Percentiles rank a stretch among this genome's conserved stretches.
Conservation (phyloP, 805 yeast genomes). For the Torulaspora indica region DNA sequence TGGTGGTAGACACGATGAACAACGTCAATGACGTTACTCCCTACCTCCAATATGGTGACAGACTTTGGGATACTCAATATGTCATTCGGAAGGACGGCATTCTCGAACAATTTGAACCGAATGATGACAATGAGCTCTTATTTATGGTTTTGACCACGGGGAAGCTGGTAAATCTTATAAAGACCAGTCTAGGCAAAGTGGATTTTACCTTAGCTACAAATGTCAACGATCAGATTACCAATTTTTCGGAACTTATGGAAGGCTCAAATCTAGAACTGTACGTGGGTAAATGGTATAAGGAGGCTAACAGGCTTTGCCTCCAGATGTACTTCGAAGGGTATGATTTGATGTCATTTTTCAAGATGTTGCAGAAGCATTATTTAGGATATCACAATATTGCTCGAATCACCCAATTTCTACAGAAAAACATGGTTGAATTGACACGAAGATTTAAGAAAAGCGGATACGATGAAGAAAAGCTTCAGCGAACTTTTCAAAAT, state of each 20-base stretch:
- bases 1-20: conserved; percentile 46
- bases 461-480: conserved; percentile 18
- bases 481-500: conserved; percentile 34
- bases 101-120: conserved; percentile 52
- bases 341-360: conserved; percentile 45
- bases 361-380: conserved; percentile 52
- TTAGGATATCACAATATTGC: conserved; percentile 37
- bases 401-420: conserved; percentile 22
- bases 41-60: conserved; percentile 43
- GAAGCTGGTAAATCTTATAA: conserved; percentile 64
- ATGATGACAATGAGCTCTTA: conserved; percentile 31
- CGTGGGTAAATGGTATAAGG: conserved; percentile 55
- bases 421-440: conserved; percentile 26
- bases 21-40: conserved; percentile 7
- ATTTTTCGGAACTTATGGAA: conserved; percentile 21
- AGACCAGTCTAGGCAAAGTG: conserved; percentile 31
- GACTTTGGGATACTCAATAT: conserved; percentile 71
- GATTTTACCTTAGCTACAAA: conserved; percentile 15
- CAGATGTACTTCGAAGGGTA: conserved; percentile 58
- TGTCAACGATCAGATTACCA: conserved; percentile 32
- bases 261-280: conserved; percentile 48
- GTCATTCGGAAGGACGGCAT: conserved; percentile 70
- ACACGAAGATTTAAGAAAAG: conserved; percentile 28
- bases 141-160: conserved; percentile 75
- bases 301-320: conserved; percentile 62